phyloP scores from a whole-genome alignment of 2,329 filamentous ascomycete genomes.

The Magnaporthiopsis rhizophila region DNA sequence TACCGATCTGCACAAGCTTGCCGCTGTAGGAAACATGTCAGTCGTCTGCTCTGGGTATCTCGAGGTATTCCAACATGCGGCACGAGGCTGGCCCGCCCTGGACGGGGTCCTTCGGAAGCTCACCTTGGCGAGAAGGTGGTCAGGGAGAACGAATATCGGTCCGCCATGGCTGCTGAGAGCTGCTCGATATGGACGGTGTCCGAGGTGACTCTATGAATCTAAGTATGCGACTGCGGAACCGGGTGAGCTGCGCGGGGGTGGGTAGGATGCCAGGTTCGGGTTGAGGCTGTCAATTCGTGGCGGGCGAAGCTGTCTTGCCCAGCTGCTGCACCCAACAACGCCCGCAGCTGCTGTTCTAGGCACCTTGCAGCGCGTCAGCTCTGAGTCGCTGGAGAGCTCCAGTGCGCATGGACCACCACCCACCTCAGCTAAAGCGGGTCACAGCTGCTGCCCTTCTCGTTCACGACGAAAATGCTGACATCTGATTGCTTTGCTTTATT shows the following conservation, averaged over 20 bases:
- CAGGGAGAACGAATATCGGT: conserved; percentile 98
- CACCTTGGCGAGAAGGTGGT: conserved; percentile 99
- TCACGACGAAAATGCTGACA: too few species aligned
- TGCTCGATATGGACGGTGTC: neutral
- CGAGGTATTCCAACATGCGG: neutral
- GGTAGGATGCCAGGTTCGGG: neutral
- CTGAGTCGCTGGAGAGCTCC: neutral
- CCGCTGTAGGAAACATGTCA: conserved; percentile 50
- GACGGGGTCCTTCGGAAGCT: conserved; percentile 22
- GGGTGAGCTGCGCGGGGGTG: neutral
- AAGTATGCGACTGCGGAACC: neutral
- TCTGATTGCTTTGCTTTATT: too few species aligned
- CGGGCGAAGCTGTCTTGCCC: neutral
- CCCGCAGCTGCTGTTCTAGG: conserved; percentile 1
- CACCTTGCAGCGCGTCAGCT: conserved; percentile 5
- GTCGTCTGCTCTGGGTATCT: neutral
- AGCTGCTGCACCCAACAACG: neutral
- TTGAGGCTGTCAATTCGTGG: neutral
- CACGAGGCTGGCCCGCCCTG: conserved; percentile 9
- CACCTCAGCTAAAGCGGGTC: neutral
- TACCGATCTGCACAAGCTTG: conserved; percentile 96
- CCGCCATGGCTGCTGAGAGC: conserved; percentile 61
- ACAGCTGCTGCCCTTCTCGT: neutral
- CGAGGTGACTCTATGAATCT: neutral
- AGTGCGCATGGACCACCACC: neutral